A percentile compares a stretch with the other conserved stretches of the same genome.
Conservation (phyloP, 768 basidiomycete genomes). For the Calvatia gigantea region DNA sequence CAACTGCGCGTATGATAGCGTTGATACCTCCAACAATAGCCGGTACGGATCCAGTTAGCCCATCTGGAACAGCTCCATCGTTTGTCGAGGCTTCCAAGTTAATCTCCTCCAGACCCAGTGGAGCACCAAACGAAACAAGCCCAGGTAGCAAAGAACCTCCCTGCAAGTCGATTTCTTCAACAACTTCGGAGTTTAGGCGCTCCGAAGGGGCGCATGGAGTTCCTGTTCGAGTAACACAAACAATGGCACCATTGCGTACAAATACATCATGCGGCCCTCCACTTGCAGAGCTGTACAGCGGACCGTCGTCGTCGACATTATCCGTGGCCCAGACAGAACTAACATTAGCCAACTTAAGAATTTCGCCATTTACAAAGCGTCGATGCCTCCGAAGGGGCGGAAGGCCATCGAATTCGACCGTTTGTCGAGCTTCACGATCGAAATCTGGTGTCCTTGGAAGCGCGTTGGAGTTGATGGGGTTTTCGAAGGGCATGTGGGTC, state of each 20-base stretch:
- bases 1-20: slow-evolving; percentile 56
- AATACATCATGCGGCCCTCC: slow-evolving; percentile 33
- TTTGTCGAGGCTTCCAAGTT: slow-evolving; percentile 56
- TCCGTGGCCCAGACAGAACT: slow-evolving; percentile 31
- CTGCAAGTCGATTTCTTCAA: slow-evolving; percentile 46
- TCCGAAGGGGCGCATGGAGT: not conserved
- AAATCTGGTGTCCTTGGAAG: slow-evolving; percentile 56
- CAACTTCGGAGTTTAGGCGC: slow-evolving; percentile 2
- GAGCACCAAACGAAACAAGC: slow-evolving; percentile 59
- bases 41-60: slow-evolving; percentile 37
- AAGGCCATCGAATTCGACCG: slow-evolving; percentile 62
- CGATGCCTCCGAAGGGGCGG: slow-evolving; percentile 50
- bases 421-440: slow-evolving; percentile 53
- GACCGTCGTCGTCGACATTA: slow-evolving; percentile 12
- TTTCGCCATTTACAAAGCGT: slow-evolving; percentile 17
- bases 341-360: slow-evolving; percentile 57
- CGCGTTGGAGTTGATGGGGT: slow-evolving; percentile 42
- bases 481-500: slow-evolving; percentile 38
- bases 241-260: slow-evolving; percentile 49
- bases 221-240: slow-evolving; percentile 31
- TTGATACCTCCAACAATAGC: slow-evolving; percentile 37
- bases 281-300: slow-evolving; percentile 19
- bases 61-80: slow-evolving; percentile 61
- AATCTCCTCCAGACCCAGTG: slow-evolving; percentile 71
- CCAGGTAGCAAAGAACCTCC: slow-evolving; percentile 65